phyloP scores from a whole-genome alignment of 1,284 basidiomycete species.

The Volvariella volvacea region DNA sequence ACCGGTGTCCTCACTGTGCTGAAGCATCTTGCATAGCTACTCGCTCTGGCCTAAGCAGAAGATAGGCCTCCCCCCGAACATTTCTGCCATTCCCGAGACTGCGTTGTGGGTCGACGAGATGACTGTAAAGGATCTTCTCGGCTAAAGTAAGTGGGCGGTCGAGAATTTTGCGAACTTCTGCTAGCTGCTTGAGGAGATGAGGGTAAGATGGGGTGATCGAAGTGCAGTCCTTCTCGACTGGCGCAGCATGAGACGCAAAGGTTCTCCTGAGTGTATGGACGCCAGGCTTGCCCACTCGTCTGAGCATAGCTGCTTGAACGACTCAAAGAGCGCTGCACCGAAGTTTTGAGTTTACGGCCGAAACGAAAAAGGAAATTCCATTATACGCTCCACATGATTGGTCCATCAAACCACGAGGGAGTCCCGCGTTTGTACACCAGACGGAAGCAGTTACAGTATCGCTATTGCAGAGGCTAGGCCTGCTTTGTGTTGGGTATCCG shows the following conservation, averaged over 20 bases:
- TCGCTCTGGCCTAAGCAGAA: conserved; percentile 87
- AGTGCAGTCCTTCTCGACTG: conserved; percentile 60
- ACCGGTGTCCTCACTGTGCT: conserved; percentile 66
- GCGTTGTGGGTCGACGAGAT: conserved; percentile 78
- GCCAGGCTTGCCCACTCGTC: neutral
- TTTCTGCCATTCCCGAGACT: conserved; percentile 60
- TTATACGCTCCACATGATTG: neutral
- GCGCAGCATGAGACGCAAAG: conserved; percentile 50
- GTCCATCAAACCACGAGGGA: too few species aligned
- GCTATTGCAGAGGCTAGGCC: too few species aligned
- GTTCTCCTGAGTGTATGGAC: conserved; percentile 18
- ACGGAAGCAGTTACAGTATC: too few species aligned
- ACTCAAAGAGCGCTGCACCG: too few species aligned
- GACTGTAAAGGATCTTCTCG: conserved; percentile 97
- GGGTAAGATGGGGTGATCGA: conserved; percentile 90
- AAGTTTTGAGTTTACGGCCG: too few species aligned
- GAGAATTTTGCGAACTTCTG: conserved; percentile 66
- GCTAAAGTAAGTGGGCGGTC: conserved; percentile 82
- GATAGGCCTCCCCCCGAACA: conserved; percentile 83
- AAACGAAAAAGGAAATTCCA: too few species aligned
- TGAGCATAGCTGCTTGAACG: too few species aligned
- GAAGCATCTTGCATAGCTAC: conserved; percentile 99
- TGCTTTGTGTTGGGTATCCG: too few species aligned
- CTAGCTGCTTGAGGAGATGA: conserved; percentile 70
- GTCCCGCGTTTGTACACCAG: too few species aligned